Evolutionary conservation across 2,329 filamentous ascomycete genomes (phyloP).

Genomic region (Colletotrichum camelliae): DNA sequence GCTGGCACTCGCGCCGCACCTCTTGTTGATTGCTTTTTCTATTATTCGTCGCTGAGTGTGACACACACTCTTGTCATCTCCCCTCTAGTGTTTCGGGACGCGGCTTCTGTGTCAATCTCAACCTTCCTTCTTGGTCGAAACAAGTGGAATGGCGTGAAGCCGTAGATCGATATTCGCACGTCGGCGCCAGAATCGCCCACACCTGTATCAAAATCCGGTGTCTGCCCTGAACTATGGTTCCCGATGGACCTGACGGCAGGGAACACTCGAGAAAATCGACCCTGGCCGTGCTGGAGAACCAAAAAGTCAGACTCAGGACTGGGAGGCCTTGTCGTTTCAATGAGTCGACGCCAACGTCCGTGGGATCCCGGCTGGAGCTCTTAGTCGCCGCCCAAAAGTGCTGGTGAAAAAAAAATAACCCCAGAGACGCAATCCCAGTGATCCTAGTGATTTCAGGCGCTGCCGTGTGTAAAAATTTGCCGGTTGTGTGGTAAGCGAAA

Average conservation of each 20-base stretch:
- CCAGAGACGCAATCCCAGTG: neutral
- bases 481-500: conserved; percentile 17
- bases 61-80: neutral
- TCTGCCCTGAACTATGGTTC: neutral
- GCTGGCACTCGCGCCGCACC: neutral
- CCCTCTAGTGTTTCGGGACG: neutral
- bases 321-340: conserved; percentile 16
- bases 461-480: conserved; percentile 16
- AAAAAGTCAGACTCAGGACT: neutral
- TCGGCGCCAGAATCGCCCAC: conserved; percentile 8
- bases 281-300: neutral
- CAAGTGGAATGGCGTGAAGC: neutral
- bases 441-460: conserved; percentile 2
- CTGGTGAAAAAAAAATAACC: neutral
- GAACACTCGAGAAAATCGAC: neutral
- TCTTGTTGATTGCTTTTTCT: conserved; percentile 2
- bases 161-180: conserved; percentile 1
- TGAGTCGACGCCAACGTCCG: conserved; percentile 17
- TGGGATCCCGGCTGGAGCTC: conserved; percentile 11
- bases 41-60: conserved; percentile 4
- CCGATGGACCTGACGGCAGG: neutral
- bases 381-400: conserved; percentile 12
- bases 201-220: neutral
- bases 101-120: neutral
- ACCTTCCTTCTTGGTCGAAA: conserved; percentile 1